Evolutionary conservation across 2,329 filamentous ascomycete genomes (phyloP), one percentile per base, ranked within the genome.

Genomic region (Ophiostoma sp.): DNA sequence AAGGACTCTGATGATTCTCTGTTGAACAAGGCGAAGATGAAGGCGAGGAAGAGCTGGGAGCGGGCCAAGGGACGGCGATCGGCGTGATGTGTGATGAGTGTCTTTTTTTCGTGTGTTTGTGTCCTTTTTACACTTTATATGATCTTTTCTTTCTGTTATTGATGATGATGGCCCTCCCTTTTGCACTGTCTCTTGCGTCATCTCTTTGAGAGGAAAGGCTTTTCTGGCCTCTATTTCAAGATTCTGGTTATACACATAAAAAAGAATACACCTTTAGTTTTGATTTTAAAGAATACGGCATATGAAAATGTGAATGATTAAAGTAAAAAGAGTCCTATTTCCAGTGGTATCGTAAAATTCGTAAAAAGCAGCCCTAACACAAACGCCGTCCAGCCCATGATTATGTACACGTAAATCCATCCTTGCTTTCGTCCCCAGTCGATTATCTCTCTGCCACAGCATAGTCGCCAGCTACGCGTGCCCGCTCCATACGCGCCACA

Each of bases 401-500:
- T n/a, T 69, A 68, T 69, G 28, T 50, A 69, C 64, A 66, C 15
- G 6, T 22, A 48, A 28, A 45, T 48, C 5, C 11, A 31, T 28
- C 7, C 11, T 31, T 11, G 4, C 6, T 45, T n/a, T 3, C 15
- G 4, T 25, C 15, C 12, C 5, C 19, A 5, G 11, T 31, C 36
- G 7, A 31, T 33, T 70, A 78, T 63, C 74, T 70, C 77, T 83
- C 82, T n/a, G 82, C 82, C 68, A 87, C 82, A 8, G 88, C 87
- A 79, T 90, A 90, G 76, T 87, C 84, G 19, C 86, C 87, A 28
- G 88, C 89, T 19, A 87, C 85, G 75, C 87, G 83, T 73, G 90
- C 89, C 80, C 89, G 84, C 83, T 91, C 89, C 87, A 91, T 90
- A 80, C 85, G 87, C 71, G 89, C 90, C 78, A 90, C 88, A 3